phyloP scores from a whole-genome alignment of 1,284 basidiomycete species.

The Microbotryomycetes sp. region DNA sequence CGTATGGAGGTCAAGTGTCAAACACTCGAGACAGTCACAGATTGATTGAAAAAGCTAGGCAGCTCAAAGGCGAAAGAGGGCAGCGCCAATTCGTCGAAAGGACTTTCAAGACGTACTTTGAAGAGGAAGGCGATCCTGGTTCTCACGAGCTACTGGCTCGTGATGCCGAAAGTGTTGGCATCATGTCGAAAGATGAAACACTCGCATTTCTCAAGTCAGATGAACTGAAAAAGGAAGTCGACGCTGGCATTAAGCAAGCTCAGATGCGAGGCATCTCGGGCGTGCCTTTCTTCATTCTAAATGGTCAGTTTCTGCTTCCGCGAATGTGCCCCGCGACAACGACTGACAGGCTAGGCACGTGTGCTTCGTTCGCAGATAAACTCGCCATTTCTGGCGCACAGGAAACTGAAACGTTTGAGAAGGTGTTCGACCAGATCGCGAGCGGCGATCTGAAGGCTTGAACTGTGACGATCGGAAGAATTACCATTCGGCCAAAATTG shows the following conservation, averaged over 20 bases:
- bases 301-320: too few relatives aligned
- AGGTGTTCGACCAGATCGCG: constrained; percentile 43
- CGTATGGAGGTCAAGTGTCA: constrained; percentile 53
- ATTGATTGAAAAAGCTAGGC: constrained; percentile 62
- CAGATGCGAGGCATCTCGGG: constrained; percentile 65
- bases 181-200: constrained; percentile 61
- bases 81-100: constrained; percentile 55
- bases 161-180: constrained; percentile 53
- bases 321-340: constrained; percentile 4
- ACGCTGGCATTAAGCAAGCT: constrained; percentile 60
- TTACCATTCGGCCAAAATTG: too few relatives aligned
- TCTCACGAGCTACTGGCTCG: constrained; percentile 53
- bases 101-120: constrained; percentile 62
- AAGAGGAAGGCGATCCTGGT: constrained; percentile 53
- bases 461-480: background rate
- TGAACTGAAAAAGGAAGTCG: constrained; percentile 61
- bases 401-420: constrained; percentile 47
- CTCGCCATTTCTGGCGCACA: constrained; percentile 46
- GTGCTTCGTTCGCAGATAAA: constrained; percentile 25
- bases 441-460: constrained; percentile 30
- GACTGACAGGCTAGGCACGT: background rate
- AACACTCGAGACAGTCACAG: constrained; percentile 65
- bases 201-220: constrained; percentile 58
- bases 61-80: constrained; percentile 56
- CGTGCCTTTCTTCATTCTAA: constrained; percentile 71